Evolutionary conservation across 306 rosid genomes (phyloP).

Genomic region (Crataegus laevigata): DNA sequence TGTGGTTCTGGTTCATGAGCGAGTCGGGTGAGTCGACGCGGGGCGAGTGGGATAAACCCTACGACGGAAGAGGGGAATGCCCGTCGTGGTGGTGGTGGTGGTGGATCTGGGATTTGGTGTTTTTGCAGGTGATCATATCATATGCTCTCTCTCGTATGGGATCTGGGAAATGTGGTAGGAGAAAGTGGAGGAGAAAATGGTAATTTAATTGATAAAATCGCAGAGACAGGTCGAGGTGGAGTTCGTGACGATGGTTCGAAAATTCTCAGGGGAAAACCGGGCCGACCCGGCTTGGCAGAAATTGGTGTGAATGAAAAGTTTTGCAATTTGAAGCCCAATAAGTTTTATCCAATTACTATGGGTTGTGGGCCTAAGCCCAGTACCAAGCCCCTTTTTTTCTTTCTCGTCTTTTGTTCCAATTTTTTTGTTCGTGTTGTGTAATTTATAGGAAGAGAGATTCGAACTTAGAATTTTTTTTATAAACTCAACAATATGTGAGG

Average conservation of each 20-base stretch:
- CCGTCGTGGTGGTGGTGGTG: neutral
- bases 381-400: neutral
- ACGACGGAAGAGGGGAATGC: neutral
- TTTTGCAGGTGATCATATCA: neutral
- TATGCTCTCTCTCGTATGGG: neutral
- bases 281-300: neutral
- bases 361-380: neutral
- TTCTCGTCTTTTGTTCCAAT: no score
- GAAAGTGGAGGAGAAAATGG: neutral
- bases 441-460: no score
- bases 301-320: neutral
- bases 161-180: neutral
- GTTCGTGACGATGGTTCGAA: neutral
- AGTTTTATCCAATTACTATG: neutral
- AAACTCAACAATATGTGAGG: no score
- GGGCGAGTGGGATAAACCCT: neutral
- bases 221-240: neutral
- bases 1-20: conserved; percentile 1
- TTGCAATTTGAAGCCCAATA: neutral
- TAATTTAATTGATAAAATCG: neutral
- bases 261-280: neutral
- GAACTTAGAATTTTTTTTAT: no score
- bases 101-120: neutral
- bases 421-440: no score
- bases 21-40: conserved; percentile 10